phyloP scores from a whole-genome alignment of 805 yeast genomes.

The Barnettozyma salicaria region DNA sequence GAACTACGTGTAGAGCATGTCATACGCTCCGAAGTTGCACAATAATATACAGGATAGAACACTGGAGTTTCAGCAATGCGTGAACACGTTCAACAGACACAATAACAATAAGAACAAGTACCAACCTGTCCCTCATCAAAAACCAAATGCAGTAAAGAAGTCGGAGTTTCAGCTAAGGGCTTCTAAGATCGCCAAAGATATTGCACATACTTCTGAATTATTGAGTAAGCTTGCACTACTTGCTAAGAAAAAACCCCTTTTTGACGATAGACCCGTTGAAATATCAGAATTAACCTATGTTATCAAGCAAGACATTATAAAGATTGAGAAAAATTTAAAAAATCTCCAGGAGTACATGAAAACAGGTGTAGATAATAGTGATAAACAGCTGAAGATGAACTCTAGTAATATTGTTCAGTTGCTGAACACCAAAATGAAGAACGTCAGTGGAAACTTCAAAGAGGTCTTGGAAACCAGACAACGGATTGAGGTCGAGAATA shows the following conservation, averaged over 20 bases:
- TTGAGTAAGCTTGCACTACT: constrained; percentile 71
- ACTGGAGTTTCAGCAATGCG: constrained; percentile 88
- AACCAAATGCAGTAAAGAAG: constrained; percentile 16
- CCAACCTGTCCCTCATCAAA: constrained; percentile 20
- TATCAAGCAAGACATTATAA: constrained; percentile 79
- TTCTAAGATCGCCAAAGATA: constrained; percentile 78
- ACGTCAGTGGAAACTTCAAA: constrained; percentile 87
- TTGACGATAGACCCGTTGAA: constrained; percentile 92
- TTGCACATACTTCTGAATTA: constrained; percentile 76
- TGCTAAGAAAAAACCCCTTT: constrained; percentile 85
- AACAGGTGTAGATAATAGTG: constrained; percentile 30
- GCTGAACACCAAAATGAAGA: constrained; percentile 83
- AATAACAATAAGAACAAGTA: constrained; percentile 11
- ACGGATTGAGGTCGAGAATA: constrained; percentile 71
- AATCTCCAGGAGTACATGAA: constrained; percentile 51
- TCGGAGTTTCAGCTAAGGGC: constrained; percentile 66
- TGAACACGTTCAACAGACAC: constrained; percentile 53
- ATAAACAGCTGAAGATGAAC: constrained; percentile 59
- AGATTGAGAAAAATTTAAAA: constrained; percentile 66
- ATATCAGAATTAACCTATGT: constrained; percentile 80
- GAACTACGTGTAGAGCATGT: too few relatives aligned
- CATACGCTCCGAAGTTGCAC: constrained; percentile 15
- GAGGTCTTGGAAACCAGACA: constrained; percentile 86
- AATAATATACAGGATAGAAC: constrained; percentile 70
- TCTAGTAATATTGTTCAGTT: constrained; percentile 82